Base-by-base conservation (phyloP, 495 filamentous ascomycete species). In the Hyaloscypha finlandica region DNA sequence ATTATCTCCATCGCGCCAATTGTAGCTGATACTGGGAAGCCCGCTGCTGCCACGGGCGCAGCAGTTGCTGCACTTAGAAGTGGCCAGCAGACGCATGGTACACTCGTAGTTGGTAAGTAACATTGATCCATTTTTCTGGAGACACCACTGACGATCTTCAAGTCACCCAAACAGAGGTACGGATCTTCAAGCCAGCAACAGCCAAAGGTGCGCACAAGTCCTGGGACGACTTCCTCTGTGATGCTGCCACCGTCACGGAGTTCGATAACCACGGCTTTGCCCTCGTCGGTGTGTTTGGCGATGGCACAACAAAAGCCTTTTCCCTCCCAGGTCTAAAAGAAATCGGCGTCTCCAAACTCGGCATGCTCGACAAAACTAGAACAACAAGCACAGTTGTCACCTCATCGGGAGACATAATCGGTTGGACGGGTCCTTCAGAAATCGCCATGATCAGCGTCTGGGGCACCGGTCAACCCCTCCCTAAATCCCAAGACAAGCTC, bases 391-490 rank as follows among this genome's bases (percentile, higher is more conserved):
- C 89, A 4, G 77, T 87, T 48, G 85, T 97, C 42, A 90, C 91
- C 1, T 82, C 84, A 45, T 88, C 89, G 12, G 94, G 95, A 16
- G 90, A 92, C 65, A 83, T 97, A 59, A 81, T 97, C 60, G 89
- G 88, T 59, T 98, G 93, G 93, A 89, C 86, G n/a, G 92, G 93
- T 0, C 94, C 95, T 2, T 90, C 92, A 0, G 92, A 99, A 76
- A 76, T 97, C 16, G 87, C 88, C 6, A 74, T 96, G 60, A 78
- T 97, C 39, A 89, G 92, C 64, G 86, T 92, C 31, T 97, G 92
- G 89, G 93, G 93, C 25, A 82, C 82, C 11, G 91, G 92, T 2
- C 75, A 83, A 64, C 77, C 78, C 61, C 74, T 90, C 1, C 74
- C 80, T 61, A 54, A 64, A 52, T 84, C 85, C 6, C 81, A 85